A percentile compares a stretch with the other conserved stretches of the same genome.
These are phyloP conservation scores for Myxozyma neotropica DNA, from an alignment of 805 yeast species.

Conservation along the genomic window DNA sequence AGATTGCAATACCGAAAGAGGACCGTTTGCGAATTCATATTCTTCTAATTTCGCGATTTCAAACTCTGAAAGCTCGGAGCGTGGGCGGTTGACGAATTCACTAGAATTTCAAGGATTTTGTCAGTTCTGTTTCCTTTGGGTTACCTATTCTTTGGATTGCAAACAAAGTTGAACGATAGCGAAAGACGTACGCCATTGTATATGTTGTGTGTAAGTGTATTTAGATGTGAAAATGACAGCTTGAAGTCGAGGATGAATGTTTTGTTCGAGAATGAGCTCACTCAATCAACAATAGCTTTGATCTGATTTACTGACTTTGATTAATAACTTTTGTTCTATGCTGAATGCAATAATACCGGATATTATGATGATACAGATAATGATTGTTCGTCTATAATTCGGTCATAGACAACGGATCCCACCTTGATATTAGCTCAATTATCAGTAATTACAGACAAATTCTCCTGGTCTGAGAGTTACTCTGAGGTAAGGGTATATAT, in stretches of 20 bases:
- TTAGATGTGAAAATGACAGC: neutral
- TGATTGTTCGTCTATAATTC: too few relatives aligned
- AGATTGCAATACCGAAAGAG: constrained; percentile 81
- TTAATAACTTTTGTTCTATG: too few relatives aligned
- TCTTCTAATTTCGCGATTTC: constrained; percentile 85
- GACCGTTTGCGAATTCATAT: constrained; percentile 87
- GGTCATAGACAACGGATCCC: too few relatives aligned
- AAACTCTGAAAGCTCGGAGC: constrained; percentile 74
- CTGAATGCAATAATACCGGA: too few relatives aligned
- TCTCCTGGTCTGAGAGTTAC: neutral
- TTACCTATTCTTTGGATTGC: neutral
- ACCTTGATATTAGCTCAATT: too few relatives aligned
- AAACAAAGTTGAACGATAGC: too few relatives aligned
- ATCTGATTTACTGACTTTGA: too few relatives aligned
- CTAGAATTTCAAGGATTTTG: constrained; percentile 41
- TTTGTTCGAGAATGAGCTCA: too few relatives aligned
- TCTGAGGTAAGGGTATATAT: neutral
- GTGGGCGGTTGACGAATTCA: constrained; percentile 71
- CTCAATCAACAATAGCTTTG: too few relatives aligned
- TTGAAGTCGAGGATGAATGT: too few relatives aligned
- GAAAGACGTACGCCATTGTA: constrained; percentile 28
- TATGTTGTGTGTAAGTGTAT: neutral
- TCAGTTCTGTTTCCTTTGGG: neutral
- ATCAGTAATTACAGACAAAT: neutral
- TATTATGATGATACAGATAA: too few relatives aligned